phyloP scores from a whole-genome alignment of 164 flowering plant species.

The Kalanchoe fedtschenkoi region DNA sequence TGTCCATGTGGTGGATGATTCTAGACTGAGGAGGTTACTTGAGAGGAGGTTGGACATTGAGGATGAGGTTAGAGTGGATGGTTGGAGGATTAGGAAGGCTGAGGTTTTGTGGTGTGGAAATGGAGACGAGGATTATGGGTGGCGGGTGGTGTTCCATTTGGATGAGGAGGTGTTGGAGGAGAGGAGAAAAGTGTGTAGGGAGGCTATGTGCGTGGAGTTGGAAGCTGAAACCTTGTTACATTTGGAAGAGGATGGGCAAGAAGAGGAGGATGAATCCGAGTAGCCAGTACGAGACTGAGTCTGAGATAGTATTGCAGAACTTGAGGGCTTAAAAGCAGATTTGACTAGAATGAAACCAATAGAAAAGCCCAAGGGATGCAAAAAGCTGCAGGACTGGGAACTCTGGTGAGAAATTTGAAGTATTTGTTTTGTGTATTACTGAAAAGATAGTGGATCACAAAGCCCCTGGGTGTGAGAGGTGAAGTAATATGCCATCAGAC shows the following conservation, averaged over 20 bases:
- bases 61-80: slow-evolving; percentile 71
- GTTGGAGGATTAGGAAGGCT: slow-evolving; percentile 75
- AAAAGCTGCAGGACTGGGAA: slow-evolving; percentile 76
- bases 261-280: slow-evolving; percentile 40
- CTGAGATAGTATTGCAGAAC: no score
- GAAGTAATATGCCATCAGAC: no score
- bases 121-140: slow-evolving; percentile 52
- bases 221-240: slow-evolving; percentile 42
- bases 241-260: slow-evolving; percentile 50
- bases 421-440: no score
- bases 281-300: slow-evolving; percentile 81
- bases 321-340: no score
- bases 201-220: slow-evolving; percentile 39
- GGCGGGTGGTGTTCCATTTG: slow-evolving; percentile 50
- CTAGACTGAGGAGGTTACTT: slow-evolving; percentile 77
- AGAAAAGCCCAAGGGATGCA: slow-evolving; percentile 82
- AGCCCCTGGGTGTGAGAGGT: no score
- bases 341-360: slow-evolving; percentile 83
- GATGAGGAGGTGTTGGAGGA: slow-evolving; percentile 83
- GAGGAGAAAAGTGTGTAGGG: slow-evolving; percentile 54
- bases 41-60: slow-evolving; percentile 59
- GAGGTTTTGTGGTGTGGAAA: slow-evolving; percentile 78
- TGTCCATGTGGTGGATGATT: slow-evolving; percentile 56
- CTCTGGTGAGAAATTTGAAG: slow-evolving; percentile 70
- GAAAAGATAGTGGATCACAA: no score